Evolutionary conservation across 257 asterid species (phyloP), one percentile per base, ranked within the genome.

Genomic region (Gardenia jasminoides): DNA sequence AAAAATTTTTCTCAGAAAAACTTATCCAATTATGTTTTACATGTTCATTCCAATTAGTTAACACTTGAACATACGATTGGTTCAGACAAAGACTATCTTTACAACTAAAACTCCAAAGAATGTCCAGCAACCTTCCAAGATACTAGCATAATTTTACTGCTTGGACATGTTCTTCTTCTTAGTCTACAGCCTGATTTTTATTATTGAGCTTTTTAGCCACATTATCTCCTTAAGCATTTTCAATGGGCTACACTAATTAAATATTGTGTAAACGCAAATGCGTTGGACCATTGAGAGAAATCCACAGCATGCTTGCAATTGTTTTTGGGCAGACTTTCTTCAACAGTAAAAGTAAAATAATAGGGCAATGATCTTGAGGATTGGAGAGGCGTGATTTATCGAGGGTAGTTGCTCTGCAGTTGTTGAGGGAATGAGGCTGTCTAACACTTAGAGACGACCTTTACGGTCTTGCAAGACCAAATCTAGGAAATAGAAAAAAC

Each of bases 401-500:
- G 56, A 43, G n/a, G 1, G 20, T 31, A 13, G 12, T 43, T 62
- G 33, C 28, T n/a, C 26, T 62, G 36, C 67, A 61, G 67, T 71
- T 24, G 78, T 62, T 72, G 81, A 72, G 20, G 69, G 82, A 79
- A 61, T 61, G 70, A 71, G 78, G 66, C 78, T 10, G 56, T 31
- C 72, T 30, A 79, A 61, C 82, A 10, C 36, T 62, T 26, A 9
- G 36, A 26, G 36, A 58, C 65, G 28, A 58, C 65, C 65, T 43
- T 41, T 54, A 7, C 16, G 41, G 24, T 54, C 3, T 0, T 30
- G 58, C 9, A 1, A 3, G 5, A 10, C 13, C 39, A 56, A 19
- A 19, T 54, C 28, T n/a, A 64, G 26, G 24, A 16, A 64, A 22
- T 16, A 30, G 43, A 41, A 19, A n/a, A 28, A 36, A 39, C 24